Conservation (phyloP, 2,329 filamentous ascomycete species). For the Trichoderma gracile region DNA sequence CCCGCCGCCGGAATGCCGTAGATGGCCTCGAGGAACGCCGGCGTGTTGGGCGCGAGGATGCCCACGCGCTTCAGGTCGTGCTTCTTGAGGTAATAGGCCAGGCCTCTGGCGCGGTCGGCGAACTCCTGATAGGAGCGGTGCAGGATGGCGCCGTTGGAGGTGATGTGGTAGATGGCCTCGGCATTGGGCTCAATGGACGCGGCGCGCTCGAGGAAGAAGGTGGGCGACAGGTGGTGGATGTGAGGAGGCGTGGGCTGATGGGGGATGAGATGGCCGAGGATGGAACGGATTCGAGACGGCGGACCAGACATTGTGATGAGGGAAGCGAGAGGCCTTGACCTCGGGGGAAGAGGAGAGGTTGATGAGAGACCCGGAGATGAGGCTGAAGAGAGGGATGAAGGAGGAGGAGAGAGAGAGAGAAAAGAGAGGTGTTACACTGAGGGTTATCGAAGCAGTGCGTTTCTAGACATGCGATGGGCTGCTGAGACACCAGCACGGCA, state of each 20-base stretch:
- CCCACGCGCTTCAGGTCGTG: conserved; percentile 75
- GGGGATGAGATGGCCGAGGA: conserved; percentile 53
- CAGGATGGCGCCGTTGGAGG: conserved; percentile 71
- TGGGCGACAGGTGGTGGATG: conserved; percentile 80
- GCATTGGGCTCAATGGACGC: conserved; percentile 86
- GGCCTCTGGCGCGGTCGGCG: conserved; percentile 79
- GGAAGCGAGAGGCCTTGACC: no score
- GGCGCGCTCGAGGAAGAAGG: conserved; percentile 81
- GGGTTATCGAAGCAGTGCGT: background rate
- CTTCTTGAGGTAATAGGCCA: conserved; percentile 84
- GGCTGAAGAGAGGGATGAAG: no score
- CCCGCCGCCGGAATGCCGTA: conserved; percentile 85
- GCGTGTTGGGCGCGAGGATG: conserved; percentile 87
- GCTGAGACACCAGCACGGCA: background rate
- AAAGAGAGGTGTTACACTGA: background rate
- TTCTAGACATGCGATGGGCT: background rate
- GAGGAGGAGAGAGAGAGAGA: background rate
- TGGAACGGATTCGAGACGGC: conserved; percentile 59
- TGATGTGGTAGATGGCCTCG: conserved; percentile 82
- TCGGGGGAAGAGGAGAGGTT: no score
- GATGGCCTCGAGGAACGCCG: conserved; percentile 87
- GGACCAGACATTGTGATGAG: conserved; percentile 56
- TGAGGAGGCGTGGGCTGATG: conserved; percentile 50
- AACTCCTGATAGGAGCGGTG: conserved; percentile 78
- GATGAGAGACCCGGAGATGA: background rate